A percentile compares a stretch with the other conserved stretches of the same genome.
Conservation (phyloP, 2,329 filamentous ascomycete species). For the Nannizziopsis barbatae region DNA sequence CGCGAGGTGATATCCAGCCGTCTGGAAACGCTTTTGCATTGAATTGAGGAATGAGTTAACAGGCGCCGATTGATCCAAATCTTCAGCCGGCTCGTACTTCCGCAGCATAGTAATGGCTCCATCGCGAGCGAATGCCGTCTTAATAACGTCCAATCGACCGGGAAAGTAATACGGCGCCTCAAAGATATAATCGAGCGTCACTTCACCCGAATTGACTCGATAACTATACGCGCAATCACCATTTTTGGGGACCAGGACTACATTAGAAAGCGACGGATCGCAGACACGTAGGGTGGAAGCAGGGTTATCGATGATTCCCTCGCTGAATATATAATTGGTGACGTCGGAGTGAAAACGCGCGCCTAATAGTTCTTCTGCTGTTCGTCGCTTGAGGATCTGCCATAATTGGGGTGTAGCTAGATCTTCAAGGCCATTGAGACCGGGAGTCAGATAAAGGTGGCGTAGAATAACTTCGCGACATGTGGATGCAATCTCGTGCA, state of each 20-base stretch:
- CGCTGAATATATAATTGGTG: conserved; percentile 22
- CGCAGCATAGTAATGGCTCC: conserved; percentile 26
- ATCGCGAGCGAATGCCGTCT: conserved; percentile 19
- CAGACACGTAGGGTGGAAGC: conserved; percentile 22
- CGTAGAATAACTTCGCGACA: conserved; percentile 28
- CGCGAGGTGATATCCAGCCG: conserved; percentile 22
- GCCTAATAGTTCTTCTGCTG: conserved; percentile 27
- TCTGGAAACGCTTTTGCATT: conserved; percentile 19
- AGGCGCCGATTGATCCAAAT: conserved; percentile 11
- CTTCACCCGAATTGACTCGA: conserved; percentile 15
- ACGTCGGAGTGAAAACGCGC: conserved; percentile 26
- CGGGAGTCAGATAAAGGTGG: conserved; percentile 30
- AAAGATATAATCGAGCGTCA: conserved; percentile 16
- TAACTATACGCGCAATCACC: conserved; percentile 24
- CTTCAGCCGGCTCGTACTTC: conserved; percentile 21
- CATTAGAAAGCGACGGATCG: conserved; percentile 13
- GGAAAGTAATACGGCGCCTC: conserved; percentile 19
- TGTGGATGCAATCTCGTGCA: conserved; percentile 27
- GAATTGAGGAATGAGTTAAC: conserved; percentile 26
- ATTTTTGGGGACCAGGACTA: conserved; percentile 25
- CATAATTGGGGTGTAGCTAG: conserved; percentile 23
- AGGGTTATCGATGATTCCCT: conserved; percentile 22
- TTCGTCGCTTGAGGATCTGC: conserved; percentile 22
- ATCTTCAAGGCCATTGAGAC: conserved; percentile 19
- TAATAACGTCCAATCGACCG: conserved; percentile 26